phyloP scores from a whole-genome alignment of 495 filamentous ascomycete species.

The Terfezia boudieri region DNA sequence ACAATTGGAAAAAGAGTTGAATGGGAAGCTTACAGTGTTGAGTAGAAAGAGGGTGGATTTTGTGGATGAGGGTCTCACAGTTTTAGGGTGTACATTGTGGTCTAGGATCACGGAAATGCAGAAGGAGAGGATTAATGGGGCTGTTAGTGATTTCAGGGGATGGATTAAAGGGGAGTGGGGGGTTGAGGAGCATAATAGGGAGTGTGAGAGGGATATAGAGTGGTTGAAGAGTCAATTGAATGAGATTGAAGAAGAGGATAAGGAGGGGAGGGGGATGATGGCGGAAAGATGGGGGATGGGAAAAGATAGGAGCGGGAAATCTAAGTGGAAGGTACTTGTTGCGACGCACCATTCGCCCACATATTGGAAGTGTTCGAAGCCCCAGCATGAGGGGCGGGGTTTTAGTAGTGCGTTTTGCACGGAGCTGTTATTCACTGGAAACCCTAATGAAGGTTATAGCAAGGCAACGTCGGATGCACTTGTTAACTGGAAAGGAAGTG shows the following conservation, averaged over 20 bases:
- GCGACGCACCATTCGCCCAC: conserved; percentile 34
- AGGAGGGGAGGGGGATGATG: conserved; percentile 2
- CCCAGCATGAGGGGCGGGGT: conserved; percentile 23
- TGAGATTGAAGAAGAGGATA: conserved; percentile 10
- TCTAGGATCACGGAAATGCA: conserved; percentile 25
- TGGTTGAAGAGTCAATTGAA: conserved; percentile 26
- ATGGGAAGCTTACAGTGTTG: conserved; percentile 26
- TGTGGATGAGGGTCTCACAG: conserved; percentile 21
- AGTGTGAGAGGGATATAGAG: conserved; percentile 23
- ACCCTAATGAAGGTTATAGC: conserved; percentile 11
- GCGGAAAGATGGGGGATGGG: neutral
- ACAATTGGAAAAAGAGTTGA: conserved; percentile 16
- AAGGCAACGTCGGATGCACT: conserved; percentile 5
- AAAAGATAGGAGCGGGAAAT: neutral
- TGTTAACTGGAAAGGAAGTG: conserved; percentile 3
- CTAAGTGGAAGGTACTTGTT: conserved; percentile 21
- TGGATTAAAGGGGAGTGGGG: conserved; percentile 28
- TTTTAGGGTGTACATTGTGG: conserved; percentile 33
- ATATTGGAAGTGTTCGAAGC: conserved; percentile 22
- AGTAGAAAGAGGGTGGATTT: conserved; percentile 24
- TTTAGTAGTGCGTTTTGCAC: conserved; percentile 30
- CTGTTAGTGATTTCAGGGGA: conserved; percentile 27
- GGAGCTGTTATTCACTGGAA: conserved; percentile 21
- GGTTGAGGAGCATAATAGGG: conserved; percentile 25
- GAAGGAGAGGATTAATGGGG: conserved; percentile 21